These are phyloP conservation scores for Sporobolomyces phaffii DNA, from an alignment of 768 basidiomycete species.

Conservation along the genomic window DNA sequence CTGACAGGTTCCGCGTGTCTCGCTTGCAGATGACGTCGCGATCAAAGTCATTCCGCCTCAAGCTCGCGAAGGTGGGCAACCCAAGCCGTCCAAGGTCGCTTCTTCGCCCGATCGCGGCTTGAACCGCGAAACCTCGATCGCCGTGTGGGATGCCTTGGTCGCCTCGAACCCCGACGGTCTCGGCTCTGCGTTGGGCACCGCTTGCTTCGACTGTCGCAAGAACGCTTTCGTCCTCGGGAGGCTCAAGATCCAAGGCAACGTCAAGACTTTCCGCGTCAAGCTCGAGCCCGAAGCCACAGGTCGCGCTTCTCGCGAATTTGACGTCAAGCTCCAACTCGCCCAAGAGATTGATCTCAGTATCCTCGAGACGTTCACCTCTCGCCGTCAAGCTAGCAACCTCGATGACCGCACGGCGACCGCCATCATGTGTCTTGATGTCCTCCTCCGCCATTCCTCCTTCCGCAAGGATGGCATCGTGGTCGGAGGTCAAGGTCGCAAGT, in stretches of 20 bases:
- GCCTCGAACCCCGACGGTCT: slow-evolving; percentile 9
- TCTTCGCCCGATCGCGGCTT: not conserved
- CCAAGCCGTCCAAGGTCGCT: not conserved
- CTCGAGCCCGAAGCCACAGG: slow-evolving; percentile 18
- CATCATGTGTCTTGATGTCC: slow-evolving; percentile 29
- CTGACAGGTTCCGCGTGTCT: no score
- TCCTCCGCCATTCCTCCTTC: slow-evolving; percentile 26
- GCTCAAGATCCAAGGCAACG: slow-evolving; percentile 3
- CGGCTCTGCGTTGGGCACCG: not conserved
- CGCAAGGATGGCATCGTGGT: slow-evolving; percentile 2
- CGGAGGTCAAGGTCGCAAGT: slow-evolving; percentile 28
- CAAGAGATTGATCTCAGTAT: slow-evolving; percentile 25
- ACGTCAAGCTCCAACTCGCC: slow-evolving; percentile 32
- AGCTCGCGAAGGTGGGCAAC: not conserved
- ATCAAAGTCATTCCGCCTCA: not conserved
- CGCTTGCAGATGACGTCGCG: slow-evolving; percentile 18
- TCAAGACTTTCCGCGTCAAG: slow-evolving; percentile 12
- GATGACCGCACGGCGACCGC: slow-evolving; percentile 15
- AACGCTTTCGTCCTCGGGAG: slow-evolving; percentile 20
- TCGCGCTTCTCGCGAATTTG: slow-evolving; percentile 11
- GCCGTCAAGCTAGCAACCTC: not conserved
- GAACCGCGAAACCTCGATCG: slow-evolving; percentile 15
- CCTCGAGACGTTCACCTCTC: slow-evolving; percentile 4
- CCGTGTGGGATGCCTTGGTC: slow-evolving; percentile 28
- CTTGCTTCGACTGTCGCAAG: slow-evolving; percentile 30